Base-by-base conservation (phyloP, 2,329 filamentous ascomycete genomes). In the Colletotrichum trifolii region DNA sequence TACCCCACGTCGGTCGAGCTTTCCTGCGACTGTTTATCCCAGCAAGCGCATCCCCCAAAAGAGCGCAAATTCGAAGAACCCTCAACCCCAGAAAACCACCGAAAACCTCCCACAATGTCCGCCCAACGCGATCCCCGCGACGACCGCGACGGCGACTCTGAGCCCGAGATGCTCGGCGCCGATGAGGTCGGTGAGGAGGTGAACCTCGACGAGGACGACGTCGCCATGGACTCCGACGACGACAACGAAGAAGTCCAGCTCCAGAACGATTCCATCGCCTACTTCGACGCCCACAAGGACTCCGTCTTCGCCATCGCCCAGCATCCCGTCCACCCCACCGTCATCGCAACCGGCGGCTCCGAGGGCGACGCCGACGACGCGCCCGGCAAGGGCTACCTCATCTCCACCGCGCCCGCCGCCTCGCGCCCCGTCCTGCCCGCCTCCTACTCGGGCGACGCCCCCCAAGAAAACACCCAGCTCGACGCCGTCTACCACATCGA, bases 281-380 rank as follows among this genome's bases (percentile, higher is more conserved):
- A 97, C 82, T 97, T 98, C 74, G 96, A 98, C 82, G 79, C 81
- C 40, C 93, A 97, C 82, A 91, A 89, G 71, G 94, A 97, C 84
- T 94, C 91, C 66, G 91, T 99, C 73, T 99, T 97, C 82, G 89
- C 92, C 79, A 96, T 99, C 76, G 93, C 95, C 15, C 93, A 97
- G 76, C 96, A 99, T 76, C 96, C 96, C 4, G 82, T 89, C 7
- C 85, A 91, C 74, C 88, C 91, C 6, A 84, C 89, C 17, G 89
- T 98, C 66, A 84, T 98, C 66, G 91, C 94, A 4, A 97, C 96
- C 0, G 96, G 96, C 66, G 96, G 94, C 69, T 87, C 85, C 60
- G 88, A 89, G 61, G 86, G 86, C 49, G 80, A 84, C 12, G 78
- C 77, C 42, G 86, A 88, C 69, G 84, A 88, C 59, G 84, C 85